Base-by-base conservation (phyloP, 306 rosid species). In the Castanea sativa region DNA sequence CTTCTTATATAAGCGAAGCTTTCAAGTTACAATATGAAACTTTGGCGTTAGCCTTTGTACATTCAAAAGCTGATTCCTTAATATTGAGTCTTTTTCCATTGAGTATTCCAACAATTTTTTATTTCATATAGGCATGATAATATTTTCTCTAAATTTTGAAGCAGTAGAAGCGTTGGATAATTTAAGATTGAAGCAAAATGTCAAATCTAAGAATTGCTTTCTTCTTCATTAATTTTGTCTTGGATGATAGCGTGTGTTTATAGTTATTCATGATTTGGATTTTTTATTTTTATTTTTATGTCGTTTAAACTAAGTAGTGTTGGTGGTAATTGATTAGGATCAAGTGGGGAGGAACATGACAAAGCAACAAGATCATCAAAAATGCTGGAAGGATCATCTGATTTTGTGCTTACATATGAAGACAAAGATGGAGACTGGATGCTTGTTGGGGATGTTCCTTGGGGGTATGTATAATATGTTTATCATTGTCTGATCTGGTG, bases 371-470 rank as follows among this genome's bases (percentile, higher is more conserved):
- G 79, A 80, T 89, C 83, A 52, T 87, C 88, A 56, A 95, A 85
- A 79, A 83, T 91, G 84, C 80, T 93, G 83, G 89, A 87, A 78
- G 96, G 91, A 78, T 89, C 92, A 41, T 91, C 89, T 69, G 92
- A 89, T 57, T 89, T 87, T 88, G 97, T 84, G 76, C 97, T 95
- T 55, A 89, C 99, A 64, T 95, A 95, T 59, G 98, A 95, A 91
- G 99, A 95, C 90, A 90, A 81, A 86, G 99, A 93, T 2, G 97
- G 97, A 82, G 99, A 95, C 82, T 95, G 99, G 99, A 95, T 95
- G 97, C 99, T 95, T 64, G 99, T 93, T 74, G 99, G 99, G 35
- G 99, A 95, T 85, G 99, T 95, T 84, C 98, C 99, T 55, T 95
- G 98, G 99, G 88, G 88, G 98, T 92, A 89, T 70, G 93, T 53